Evolutionary conservation across 805 yeast species (phyloP).

Genomic region (Wickerhamiella shivajii): DNA sequence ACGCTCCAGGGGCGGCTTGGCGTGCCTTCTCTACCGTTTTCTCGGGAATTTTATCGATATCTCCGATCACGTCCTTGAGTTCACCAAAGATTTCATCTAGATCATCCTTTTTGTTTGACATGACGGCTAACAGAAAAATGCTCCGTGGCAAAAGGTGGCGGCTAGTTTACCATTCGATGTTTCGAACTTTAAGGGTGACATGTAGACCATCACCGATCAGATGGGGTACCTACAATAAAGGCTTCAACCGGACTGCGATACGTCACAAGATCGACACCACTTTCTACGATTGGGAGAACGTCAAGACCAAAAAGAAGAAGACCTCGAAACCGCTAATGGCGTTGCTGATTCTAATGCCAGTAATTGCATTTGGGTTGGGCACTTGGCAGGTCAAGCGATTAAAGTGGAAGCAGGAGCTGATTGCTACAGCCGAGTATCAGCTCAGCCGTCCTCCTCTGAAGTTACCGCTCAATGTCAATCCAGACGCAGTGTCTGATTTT

Average conservation of each 20-base stretch:
- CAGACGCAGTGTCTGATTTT: slow-evolving; percentile 53
- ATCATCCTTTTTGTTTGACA: slow-evolving; percentile 10
- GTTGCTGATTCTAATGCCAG: slow-evolving; percentile 58
- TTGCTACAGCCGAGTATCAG: slow-evolving; percentile 71
- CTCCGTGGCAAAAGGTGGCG: too few relatives aligned
- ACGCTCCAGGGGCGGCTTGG: slow-evolving; percentile 13
- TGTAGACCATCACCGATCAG: too few relatives aligned
- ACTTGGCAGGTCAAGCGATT: slow-evolving; percentile 84
- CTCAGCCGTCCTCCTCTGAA: slow-evolving; percentile 58
- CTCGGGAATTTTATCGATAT: slow-evolving; percentile 7
- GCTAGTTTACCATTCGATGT: too few relatives aligned
- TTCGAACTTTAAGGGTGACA: too few relatives aligned
- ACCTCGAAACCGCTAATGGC: slow-evolving; percentile 32
- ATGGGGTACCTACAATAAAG: too few relatives aligned
- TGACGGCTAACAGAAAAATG: too few relatives aligned
- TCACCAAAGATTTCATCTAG: slow-evolving; percentile 14
- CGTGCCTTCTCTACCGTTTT: background rate
- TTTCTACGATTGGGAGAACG: slow-evolving; percentile 70
- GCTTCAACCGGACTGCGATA: too few relatives aligned
- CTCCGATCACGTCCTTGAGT: slow-evolving; percentile 17
- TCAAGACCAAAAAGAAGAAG: slow-evolving; percentile 31
- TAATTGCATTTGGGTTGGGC: slow-evolving; percentile 72
- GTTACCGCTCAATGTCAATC: slow-evolving; percentile 43
- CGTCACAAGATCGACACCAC: too few relatives aligned
- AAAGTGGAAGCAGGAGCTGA: slow-evolving; percentile 74